Evolutionary conservation across 306 rosid species (phyloP).

Genomic region (Abrus pulchellus): DNA sequence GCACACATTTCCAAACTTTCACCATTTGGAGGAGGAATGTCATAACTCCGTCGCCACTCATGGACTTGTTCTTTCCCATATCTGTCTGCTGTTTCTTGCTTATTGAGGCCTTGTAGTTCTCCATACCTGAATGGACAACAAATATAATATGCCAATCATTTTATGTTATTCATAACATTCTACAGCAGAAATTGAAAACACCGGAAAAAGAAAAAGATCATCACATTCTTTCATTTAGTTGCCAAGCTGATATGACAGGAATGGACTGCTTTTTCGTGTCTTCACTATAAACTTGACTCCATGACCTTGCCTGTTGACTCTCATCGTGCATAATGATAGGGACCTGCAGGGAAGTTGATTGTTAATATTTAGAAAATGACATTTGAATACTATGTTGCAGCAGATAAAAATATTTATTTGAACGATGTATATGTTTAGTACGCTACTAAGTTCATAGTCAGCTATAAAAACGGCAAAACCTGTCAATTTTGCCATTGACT

Average conservation of each 20-base stretch:
- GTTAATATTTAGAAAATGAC: constrained; percentile 43
- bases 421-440: constrained; percentile 28
- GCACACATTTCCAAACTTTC: constrained; percentile 99
- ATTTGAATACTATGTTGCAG: constrained; percentile 27
- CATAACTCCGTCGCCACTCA: constrained; percentile 98
- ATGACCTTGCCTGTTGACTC: constrained; percentile 80
- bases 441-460: constrained; percentile 7
- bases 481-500: constrained; percentile 11
- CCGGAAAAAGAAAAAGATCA: constrained; percentile 37
- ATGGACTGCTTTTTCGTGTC: constrained; percentile 94
- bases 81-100: constrained; percentile 98
- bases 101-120: constrained; percentile 95
- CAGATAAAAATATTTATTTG: constrained; percentile 15
- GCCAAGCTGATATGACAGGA: constrained; percentile 92
- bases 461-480: constrained; percentile 25
- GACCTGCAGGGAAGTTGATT: constrained; percentile 65
- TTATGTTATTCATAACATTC: neutral
- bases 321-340: constrained; percentile 88
- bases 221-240: constrained; percentile 98
- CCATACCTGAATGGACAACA: constrained; percentile 80
- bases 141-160: constrained; percentile 8
- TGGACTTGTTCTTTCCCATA: constrained; percentile 98
- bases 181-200: constrained; percentile 35
- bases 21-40: constrained; percentile 94
- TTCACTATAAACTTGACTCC: constrained; percentile 94